phyloP scores from a whole-genome alignment of 257 asterid genomes.

The Eucommia ulmoides region DNA sequence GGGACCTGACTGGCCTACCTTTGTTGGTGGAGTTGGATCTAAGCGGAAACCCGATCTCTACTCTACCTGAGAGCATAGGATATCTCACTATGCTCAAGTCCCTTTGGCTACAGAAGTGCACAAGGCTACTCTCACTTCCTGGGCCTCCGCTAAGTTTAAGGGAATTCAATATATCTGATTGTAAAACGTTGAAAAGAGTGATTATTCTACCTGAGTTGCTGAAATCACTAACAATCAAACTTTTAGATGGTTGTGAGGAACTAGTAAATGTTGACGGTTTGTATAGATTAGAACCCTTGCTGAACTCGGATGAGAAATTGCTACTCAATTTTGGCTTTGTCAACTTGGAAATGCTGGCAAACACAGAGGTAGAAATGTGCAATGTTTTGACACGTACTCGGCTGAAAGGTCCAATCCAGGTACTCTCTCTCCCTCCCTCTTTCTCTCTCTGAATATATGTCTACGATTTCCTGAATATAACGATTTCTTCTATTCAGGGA shows the following conservation, averaged over 20 bases:
- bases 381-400: neutral
- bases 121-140: constrained; percentile 7
- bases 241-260: constrained; percentile 1
- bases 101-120: constrained; percentile 6
- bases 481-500: neutral
- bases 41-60: constrained; percentile 10
- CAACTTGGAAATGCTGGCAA: constrained; percentile 3
- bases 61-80: constrained; percentile 11
- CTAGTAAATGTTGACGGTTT: constrained; percentile 6
- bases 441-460: neutral
- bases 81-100: constrained; percentile 8
- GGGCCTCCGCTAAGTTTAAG: constrained; percentile 6
- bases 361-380: constrained; percentile 4
- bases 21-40: constrained; percentile 8
- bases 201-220: constrained; percentile 5
- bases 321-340: constrained; percentile 2
- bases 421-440: constrained; percentile 3
- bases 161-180: constrained; percentile 10
- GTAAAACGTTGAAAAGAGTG: constrained; percentile 9
- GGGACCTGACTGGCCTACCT: constrained; percentile 2
- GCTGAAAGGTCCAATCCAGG: constrained; percentile 12
- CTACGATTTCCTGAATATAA: neutral
- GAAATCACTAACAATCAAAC: neutral
- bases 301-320: neutral
- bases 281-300: constrained; percentile 8